Evolutionary conservation across 768 basidiomycete genomes (phyloP).

Genomic region (Russula dissimulans): DNA sequence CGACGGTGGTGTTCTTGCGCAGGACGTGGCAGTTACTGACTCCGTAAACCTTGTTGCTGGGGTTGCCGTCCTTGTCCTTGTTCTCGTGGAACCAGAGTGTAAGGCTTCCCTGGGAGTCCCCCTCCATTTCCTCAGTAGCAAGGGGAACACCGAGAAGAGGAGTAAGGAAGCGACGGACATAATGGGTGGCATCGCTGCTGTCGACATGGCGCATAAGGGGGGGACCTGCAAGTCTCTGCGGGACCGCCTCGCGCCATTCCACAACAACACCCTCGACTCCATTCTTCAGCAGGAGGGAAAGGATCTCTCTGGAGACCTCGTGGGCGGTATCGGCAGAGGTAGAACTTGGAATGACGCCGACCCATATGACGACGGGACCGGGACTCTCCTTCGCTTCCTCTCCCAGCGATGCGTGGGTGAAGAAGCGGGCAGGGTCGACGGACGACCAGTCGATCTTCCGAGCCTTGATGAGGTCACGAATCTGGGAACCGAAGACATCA

Average conservation of each 20-base stretch:
- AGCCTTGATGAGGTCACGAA: neutral
- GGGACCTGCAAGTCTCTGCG: neutral
- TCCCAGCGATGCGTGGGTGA: neutral
- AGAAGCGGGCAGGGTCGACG: constrained; percentile 8
- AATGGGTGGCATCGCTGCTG: neutral
- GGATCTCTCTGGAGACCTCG: constrained; percentile 5
- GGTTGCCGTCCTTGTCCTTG: neutral
- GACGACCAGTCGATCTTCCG: neutral
- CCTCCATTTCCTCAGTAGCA: neutral
- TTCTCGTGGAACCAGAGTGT: neutral
- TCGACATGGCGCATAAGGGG: neutral
- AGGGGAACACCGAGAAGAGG: neutral
- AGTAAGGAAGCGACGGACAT: neutral
- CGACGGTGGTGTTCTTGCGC: neutral
- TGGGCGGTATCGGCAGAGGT: constrained; percentile 11
- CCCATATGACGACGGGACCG: constrained; percentile 14
- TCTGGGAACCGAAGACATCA: constrained; percentile 6
- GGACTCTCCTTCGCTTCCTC: neutral
- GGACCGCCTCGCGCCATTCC: constrained; percentile 8
- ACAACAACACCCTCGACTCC: constrained; percentile 6
- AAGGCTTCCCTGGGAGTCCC: neutral
- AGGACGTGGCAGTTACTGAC: neutral
- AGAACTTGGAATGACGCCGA: neutral
- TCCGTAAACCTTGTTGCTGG: neutral
- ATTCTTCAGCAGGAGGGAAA: neutral